Evolutionary conservation across 2,329 filamentous ascomycete genomes (phyloP).

Genomic region (Ophiocordyceps camponoti-floridani): DNA sequence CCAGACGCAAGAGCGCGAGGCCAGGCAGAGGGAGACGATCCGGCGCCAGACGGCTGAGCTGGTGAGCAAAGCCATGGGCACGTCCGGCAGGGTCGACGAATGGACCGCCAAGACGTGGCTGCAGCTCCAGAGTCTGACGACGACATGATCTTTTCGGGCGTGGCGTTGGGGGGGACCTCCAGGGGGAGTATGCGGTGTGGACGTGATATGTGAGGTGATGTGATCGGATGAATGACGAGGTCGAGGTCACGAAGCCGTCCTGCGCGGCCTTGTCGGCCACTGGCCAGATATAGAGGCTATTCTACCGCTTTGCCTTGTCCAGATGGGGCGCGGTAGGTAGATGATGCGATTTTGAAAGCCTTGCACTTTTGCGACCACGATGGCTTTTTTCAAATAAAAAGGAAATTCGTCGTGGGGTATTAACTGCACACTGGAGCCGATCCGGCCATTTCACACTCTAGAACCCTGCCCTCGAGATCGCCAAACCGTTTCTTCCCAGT

Average conservation of each 20-base stretch:
- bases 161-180: not conserved
- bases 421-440: not conserved
- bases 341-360: not conserved
- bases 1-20: constrained; percentile 29
- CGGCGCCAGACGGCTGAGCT: constrained; percentile 24
- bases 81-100: constrained; percentile 17
- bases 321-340: not conserved
- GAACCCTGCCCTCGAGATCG: not conserved
- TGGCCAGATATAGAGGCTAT: not conserved
- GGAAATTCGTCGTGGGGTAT: not conserved
- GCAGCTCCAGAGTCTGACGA: constrained; percentile 8
- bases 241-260: not conserved
- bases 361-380: not conserved
- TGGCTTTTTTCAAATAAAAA: no score
- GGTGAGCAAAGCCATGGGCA: constrained; percentile 19
- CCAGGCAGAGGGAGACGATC: constrained; percentile 25
- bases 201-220: not conserved
- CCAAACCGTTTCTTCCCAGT: not conserved
- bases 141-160: not conserved
- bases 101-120: constrained; percentile 21
- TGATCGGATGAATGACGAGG: not conserved
- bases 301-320: not conserved
- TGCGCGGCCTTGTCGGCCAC: not conserved
- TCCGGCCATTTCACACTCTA: not conserved
- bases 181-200: not conserved